Conservation (phyloP, 2,329 filamentous ascomycete genomes). For the Neonectria magnoliae region DNA sequence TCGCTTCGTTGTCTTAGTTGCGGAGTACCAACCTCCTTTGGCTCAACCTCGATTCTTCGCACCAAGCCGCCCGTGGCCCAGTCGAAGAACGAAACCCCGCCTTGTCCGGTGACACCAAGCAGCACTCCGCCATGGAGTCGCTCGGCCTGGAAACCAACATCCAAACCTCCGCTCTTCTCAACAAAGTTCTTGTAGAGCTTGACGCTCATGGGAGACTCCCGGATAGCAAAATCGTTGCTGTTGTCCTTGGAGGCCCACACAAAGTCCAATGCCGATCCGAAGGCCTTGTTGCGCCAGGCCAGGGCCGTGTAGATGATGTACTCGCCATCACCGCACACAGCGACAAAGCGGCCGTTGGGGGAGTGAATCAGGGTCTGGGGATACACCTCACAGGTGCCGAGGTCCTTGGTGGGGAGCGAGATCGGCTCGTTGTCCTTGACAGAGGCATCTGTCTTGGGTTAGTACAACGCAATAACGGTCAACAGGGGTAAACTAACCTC, state of each 20-base stretch:
- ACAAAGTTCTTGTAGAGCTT: slow-evolving; percentile 99
- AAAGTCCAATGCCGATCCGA: slow-evolving; percentile 94
- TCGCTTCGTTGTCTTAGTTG: background rate
- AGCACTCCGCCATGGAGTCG: slow-evolving; percentile 89
- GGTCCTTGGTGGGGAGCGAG: slow-evolving; percentile 88
- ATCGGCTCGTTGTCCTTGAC: slow-evolving; percentile 92
- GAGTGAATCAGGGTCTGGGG: slow-evolving; percentile 94
- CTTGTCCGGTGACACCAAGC: slow-evolving; percentile 93
- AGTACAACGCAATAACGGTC: slow-evolving; percentile 29
- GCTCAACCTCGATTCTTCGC: slow-evolving; percentile 86
- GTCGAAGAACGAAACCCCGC: slow-evolving; percentile 95
- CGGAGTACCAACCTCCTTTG: slow-evolving; percentile 55
- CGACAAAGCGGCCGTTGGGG: slow-evolving; percentile 90
- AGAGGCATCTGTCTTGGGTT: slow-evolving; percentile 67
- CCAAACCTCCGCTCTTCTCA: slow-evolving; percentile 86
- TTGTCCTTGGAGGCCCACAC: slow-evolving; percentile 97
- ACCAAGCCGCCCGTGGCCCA: slow-evolving; percentile 92
- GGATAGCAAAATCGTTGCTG: slow-evolving; percentile 97
- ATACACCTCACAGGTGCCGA: slow-evolving; percentile 96
- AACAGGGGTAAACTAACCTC: slow-evolving; percentile 57
- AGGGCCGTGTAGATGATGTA: slow-evolving; percentile 99
- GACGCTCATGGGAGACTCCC: slow-evolving; percentile 91
- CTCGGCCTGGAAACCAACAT: slow-evolving; percentile 95
- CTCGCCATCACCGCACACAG: slow-evolving; percentile 89
- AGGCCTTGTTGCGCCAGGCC: slow-evolving; percentile 97